These are phyloP conservation scores for Phlyctochytrium arcticum DNA, from an alignment of 192 early-diverging fungal species.

Conservation along the genomic window DNA sequence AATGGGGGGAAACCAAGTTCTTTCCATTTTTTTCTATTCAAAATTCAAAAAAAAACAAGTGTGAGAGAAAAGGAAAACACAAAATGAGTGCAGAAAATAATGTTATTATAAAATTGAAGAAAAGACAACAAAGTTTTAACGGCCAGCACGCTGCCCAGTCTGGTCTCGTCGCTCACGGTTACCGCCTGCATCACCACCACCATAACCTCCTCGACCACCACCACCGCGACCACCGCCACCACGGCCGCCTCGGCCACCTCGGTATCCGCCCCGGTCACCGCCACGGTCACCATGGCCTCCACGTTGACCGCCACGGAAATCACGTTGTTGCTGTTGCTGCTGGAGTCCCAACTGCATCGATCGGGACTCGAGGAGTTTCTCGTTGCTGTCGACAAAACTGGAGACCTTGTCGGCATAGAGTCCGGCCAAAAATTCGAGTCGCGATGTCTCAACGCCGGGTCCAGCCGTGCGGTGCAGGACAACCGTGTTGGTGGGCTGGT, in stretches of 20 bases:
- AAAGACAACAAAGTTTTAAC: no score
- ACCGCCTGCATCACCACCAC: not conserved
- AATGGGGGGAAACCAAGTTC: no score
- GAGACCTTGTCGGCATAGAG: constrained; percentile 82
- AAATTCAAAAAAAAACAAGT: no score
- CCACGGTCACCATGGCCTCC: no score
- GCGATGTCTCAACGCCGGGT: constrained; percentile 56
- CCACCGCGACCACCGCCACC: constrained; percentile 7
- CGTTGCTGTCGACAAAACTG: constrained; percentile 83
- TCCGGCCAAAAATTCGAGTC: constrained; percentile 79
- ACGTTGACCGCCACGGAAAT: no score
- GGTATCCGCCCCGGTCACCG: no score
- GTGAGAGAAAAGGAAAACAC: no score
- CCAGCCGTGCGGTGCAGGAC: no score
- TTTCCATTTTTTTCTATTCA: no score
- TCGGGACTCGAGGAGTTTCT: constrained; percentile 71
- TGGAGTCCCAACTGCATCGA: constrained; percentile 24
- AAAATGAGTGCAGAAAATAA: no score
- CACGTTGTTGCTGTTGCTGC: constrained; percentile 27
- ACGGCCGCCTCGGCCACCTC: not conserved
- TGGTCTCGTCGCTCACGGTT: not conserved
- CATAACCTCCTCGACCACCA: not conserved
- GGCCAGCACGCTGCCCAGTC: no score
- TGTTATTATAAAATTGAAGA: no score
- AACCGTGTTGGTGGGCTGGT: constrained; percentile 74